Base-by-base conservation (phyloP, 2,329 filamentous ascomycete genomes). In the Arthroderma sp. region DNA sequence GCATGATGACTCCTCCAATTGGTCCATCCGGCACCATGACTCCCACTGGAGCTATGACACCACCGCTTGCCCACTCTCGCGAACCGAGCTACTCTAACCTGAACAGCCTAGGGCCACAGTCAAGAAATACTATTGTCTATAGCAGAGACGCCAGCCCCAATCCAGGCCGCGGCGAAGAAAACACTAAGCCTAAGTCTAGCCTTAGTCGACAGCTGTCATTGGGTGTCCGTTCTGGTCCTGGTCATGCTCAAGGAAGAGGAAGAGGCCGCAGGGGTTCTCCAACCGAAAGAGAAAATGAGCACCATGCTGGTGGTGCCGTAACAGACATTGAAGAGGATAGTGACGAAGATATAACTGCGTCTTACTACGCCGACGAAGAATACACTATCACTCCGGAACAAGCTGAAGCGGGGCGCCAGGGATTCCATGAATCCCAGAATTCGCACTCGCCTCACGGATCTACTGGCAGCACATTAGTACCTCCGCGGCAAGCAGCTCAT, bases 191-290 rank as follows among this genome's bases (percentile, higher is more conserved):
- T 4, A 58, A 49, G 28, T 58, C 60, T 7, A 57, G 56, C 9
- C 53, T 66, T 9, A 58, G 58, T 40, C 58, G 62, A 31, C 61
- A 63, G 31, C 47, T 65, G 5, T 64, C 65, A 2, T 59, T 68
- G 9, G 65, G 65, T 42, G 59, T 64, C 6, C 58, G 64, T 27
- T 58, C 63, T 29, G 63, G 64, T 0, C 66, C 66, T 31, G 66
- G 63, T 15, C 61, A 66, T 45, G 39, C 9, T 56, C 15, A 44
- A 50, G 15, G 15, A 22, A 22, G 15, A 22, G 15, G 15, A 22
- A 22, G 15, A 22, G 15, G 15, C 15, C 15, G 15, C 15, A 22
- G 15, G 15, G 15, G 15, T 22, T 22, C 15, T 22, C 15, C 15
- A 22, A 22, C 5, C 32, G 53, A 62, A 30, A 29, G 29, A 29